phyloP scores from a whole-genome alignment of 202 grass and related monocot species.

The Setaria italica region DNA sequence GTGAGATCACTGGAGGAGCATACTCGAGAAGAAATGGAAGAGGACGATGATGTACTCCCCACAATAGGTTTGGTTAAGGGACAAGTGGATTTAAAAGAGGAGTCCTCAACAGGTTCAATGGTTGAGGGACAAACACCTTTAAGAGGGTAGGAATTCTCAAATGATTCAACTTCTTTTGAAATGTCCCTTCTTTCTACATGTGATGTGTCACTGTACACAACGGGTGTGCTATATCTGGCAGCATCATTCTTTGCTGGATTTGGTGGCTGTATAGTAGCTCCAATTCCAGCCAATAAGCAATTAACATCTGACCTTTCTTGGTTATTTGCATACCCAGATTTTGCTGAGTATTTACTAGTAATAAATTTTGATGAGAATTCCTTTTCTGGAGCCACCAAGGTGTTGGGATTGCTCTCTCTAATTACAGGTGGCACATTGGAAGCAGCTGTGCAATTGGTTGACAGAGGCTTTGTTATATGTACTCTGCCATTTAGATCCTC shows the following conservation, averaged over 20 bases:
- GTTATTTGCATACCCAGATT: constrained; percentile 37
- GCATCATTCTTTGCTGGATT: constrained; percentile 34
- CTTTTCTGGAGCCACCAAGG: constrained; percentile 27
- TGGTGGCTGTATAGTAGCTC: constrained; percentile 16
- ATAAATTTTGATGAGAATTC: constrained; percentile 27
- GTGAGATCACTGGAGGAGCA: constrained; percentile 12
- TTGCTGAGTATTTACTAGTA: constrained; percentile 13
- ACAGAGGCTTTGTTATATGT: constrained; percentile 41
- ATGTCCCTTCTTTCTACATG: constrained; percentile 17
- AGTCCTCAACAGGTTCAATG: constrained; percentile 28
- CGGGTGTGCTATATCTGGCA: constrained; percentile 31
- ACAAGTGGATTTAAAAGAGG: constrained; percentile 30
- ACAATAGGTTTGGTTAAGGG: background rate
- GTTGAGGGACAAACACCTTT: constrained; percentile 39
- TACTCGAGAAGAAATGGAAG: constrained; percentile 39
- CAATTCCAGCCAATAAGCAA: constrained; percentile 35
- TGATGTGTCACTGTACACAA: background rate
- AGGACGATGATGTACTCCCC: constrained; percentile 20
- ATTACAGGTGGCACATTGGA: constrained; percentile 32
- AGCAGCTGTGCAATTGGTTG: constrained; percentile 40
- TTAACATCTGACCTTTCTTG: constrained; percentile 17
- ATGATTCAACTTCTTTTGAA: constrained; percentile 30
- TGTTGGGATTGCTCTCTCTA: constrained; percentile 25
- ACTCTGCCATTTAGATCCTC: constrained; percentile 33
- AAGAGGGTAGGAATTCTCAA: constrained; percentile 20